These are phyloP conservation scores for Trichoderma cornu-damae DNA, from an alignment of 2,329 filamentous ascomycete genomes.

Conservation along the genomic window DNA sequence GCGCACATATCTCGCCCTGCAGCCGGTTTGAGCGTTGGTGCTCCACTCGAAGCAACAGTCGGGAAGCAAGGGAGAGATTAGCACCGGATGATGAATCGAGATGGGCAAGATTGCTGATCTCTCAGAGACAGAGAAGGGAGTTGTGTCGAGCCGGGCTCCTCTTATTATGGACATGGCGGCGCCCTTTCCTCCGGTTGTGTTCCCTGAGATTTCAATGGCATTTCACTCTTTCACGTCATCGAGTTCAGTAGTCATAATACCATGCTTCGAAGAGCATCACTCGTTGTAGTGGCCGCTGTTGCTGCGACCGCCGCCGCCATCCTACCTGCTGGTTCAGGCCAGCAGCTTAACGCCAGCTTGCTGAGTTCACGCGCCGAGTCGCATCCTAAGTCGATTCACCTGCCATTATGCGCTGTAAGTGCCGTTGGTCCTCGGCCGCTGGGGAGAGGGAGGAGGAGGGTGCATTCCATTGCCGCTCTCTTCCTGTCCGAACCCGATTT, in stretches of 20 bases:
- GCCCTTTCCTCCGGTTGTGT: not conserved
- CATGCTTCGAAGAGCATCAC: conserved; percentile 5
- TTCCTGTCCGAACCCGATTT: not conserved
- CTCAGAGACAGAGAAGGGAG: not conserved
- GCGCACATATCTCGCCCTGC: not conserved
- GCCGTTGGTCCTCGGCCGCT: not conserved
- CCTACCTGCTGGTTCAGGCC: not conserved
- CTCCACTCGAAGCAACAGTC: not conserved
- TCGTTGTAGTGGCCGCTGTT: not conserved
- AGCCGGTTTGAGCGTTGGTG: not conserved
- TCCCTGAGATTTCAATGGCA: not conserved
- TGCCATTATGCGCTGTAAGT: conserved; percentile 14
- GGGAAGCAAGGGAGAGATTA: conserved; percentile 1
- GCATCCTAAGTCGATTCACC: not conserved
- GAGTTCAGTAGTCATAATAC: not conserved
- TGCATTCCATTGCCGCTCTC: not conserved
- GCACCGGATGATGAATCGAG: not conserved
- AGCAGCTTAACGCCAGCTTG: not conserved
- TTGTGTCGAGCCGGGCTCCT: not conserved
- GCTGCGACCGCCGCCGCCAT: not conserved
- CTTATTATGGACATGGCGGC: not conserved
- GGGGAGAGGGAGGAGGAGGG: too few relatives aligned
- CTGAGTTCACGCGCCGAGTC: not conserved
- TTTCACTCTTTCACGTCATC: not conserved
- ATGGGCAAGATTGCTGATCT: not conserved